Evolutionary conservation across 805 yeast species (phyloP).

Genomic region (Yarrowia alimentaria): DNA sequence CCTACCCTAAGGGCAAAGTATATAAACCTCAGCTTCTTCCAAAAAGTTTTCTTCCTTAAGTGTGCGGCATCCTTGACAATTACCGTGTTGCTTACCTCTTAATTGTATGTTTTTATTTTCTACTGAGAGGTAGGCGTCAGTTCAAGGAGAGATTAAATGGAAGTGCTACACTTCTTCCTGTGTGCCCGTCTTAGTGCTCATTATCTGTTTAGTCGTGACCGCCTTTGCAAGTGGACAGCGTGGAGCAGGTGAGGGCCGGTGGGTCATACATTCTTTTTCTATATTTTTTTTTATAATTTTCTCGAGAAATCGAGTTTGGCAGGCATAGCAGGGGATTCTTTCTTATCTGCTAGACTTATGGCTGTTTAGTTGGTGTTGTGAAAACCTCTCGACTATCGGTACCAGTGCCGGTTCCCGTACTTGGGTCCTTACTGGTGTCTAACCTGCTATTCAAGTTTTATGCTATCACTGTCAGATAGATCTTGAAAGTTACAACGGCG

Average conservation of each 20-base stretch:
- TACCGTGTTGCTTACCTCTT: conserved; percentile 69
- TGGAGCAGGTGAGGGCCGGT: conserved; percentile 58
- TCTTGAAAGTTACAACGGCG: too few species aligned
- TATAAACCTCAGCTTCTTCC: conserved; percentile 9
- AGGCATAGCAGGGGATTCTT: too few species aligned
- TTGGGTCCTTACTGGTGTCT: too few species aligned
- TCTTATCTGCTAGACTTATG: too few species aligned
- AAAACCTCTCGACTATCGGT: too few species aligned
- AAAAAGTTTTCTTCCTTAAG: conserved; percentile 38
- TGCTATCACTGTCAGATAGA: too few species aligned
- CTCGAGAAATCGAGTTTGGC: too few species aligned
- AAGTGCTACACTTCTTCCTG: conserved; percentile 36
- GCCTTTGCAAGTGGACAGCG: conserved; percentile 44
- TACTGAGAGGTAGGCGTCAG: conserved; percentile 60
- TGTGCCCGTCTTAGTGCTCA: conserved; percentile 64
- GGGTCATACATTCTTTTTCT: conserved; percentile 51
- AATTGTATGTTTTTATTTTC: conserved; percentile 34
- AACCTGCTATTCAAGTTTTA: too few species aligned
- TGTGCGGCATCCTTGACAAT: conserved; percentile 75
- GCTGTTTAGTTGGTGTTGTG: too few species aligned
- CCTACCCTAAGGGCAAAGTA: conserved; percentile 8
- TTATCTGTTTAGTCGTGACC: conserved; percentile 41
- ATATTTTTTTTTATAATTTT: too few species aligned
- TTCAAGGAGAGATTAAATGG: conserved; percentile 61
- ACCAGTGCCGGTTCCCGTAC: too few species aligned